Percentiles rank a stretch among this genome's conserved stretches.
Evolutionary conservation across 768 basidiomycete genomes (phyloP).

Genomic region (Podaxis sp.): DNA sequence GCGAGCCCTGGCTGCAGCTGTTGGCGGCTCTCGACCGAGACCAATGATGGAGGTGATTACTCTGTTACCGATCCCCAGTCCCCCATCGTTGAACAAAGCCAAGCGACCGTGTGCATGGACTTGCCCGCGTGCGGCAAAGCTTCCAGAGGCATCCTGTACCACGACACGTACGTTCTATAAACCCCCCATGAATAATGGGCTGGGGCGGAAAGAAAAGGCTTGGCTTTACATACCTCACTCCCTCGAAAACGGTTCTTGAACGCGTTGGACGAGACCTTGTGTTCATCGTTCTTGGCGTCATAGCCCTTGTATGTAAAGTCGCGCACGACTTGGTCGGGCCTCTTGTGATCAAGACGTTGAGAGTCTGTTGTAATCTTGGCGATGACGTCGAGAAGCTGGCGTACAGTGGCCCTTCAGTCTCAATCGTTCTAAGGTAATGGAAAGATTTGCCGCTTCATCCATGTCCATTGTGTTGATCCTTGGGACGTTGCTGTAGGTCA

Average conservation of each 20-base stretch:
- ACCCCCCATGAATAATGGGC: neutral
- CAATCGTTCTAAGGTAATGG: neutral
- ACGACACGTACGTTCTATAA: constrained; percentile 30
- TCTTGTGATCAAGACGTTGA: constrained; percentile 45
- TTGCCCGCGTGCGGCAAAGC: constrained; percentile 41
- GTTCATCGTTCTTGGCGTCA: constrained; percentile 16
- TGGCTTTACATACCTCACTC: constrained; percentile 34
- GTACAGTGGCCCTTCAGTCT: neutral
- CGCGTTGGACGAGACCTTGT: constrained; percentile 32
- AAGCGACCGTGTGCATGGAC: constrained; percentile 42
- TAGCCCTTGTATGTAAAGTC: constrained; percentile 29
- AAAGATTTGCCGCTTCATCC: constrained; percentile 31
- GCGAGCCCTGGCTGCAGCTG: constrained; percentile 54
- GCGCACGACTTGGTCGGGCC: constrained; percentile 45
- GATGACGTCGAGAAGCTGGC: constrained; percentile 36
- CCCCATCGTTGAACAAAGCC: constrained; percentile 24
- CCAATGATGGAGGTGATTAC: constrained; percentile 32
- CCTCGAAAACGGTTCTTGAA: constrained; percentile 36
- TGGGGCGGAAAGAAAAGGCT: neutral
- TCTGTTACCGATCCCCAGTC: constrained; percentile 16
- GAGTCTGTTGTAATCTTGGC: constrained; percentile 46
- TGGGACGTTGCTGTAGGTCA: constrained; percentile 39
- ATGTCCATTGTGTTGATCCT: constrained; percentile 46
- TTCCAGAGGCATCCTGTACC: constrained; percentile 27
- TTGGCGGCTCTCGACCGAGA: constrained; percentile 54